Percentiles rank a stretch among this genome's conserved stretches.
Conservation (phyloP, 192 early-diverging fungal genomes). For the Chytriomyces confervae region DNA sequence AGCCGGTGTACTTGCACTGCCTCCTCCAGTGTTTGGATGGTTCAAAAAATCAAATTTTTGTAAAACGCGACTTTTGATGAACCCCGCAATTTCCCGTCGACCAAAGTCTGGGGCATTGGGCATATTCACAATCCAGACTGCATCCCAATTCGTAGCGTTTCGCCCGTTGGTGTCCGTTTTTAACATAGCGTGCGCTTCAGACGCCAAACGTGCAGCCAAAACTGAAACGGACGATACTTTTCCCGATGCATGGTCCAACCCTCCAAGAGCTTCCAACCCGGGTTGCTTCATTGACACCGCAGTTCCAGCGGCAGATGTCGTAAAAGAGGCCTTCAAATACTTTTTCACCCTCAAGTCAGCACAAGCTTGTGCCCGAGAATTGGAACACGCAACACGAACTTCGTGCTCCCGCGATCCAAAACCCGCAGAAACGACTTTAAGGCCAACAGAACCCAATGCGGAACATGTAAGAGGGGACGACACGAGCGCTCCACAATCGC, state of each 20-base stretch:
- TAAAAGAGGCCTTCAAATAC: not conserved
- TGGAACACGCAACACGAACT: constrained; percentile 16
- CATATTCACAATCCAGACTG: constrained; percentile 24
- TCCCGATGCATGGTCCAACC: not conserved
- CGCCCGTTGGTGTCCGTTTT: not conserved
- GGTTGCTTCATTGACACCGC: not conserved
- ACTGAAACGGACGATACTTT: not conserved
- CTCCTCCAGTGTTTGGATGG: not conserved
- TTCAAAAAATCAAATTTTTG: constrained; percentile 5
- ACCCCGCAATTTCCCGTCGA: not conserved
- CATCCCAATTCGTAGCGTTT: not conserved
- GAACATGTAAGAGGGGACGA: not conserved
- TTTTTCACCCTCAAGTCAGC: not conserved
- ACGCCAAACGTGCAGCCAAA: not conserved
- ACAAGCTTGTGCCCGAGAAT: not conserved
- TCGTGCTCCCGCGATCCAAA: constrained; percentile 5
- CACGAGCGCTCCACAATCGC: constrained; percentile 14
- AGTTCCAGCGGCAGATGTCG: not conserved
- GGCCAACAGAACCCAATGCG: not conserved
- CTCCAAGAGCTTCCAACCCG: not conserved
- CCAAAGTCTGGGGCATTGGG: not conserved
- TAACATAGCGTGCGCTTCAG: not conserved
- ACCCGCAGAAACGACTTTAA: constrained; percentile 8
- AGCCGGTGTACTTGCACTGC: not conserved
- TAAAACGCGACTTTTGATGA: not conserved